These are phyloP conservation scores for Multifurca ochricompacta DNA, from an alignment of 768 basidiomycete species.

Conservation along the genomic window DNA sequence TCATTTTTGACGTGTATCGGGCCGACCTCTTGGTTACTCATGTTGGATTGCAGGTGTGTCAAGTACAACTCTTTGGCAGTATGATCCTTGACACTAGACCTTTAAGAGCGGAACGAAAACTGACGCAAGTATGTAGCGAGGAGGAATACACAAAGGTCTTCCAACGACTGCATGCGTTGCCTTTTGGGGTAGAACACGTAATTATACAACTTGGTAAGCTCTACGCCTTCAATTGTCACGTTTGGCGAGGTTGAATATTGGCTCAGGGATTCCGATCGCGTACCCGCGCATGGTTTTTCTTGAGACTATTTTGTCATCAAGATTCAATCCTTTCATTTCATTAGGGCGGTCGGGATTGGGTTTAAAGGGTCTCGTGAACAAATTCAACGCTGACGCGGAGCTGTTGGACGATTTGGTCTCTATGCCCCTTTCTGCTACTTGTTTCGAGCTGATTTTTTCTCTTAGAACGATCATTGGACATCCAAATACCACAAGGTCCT, in stretches of 20 bases:
- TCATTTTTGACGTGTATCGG: slow-evolving; percentile 77
- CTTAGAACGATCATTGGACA: slow-evolving; percentile 89
- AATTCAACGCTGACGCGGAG: slow-evolving; percentile 90
- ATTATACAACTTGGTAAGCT: slow-evolving; percentile 66
- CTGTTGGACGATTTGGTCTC: slow-evolving; percentile 82
- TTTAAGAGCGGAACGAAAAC: slow-evolving; percentile 75
- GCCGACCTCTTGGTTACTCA: slow-evolving; percentile 62
- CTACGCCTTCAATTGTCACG: background rate
- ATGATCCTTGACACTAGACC: slow-evolving; percentile 14
- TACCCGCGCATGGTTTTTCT: slow-evolving; percentile 93
- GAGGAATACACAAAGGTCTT: slow-evolving; percentile 71
- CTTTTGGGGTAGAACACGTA: slow-evolving; percentile 68
- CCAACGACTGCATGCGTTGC: slow-evolving; percentile 49
- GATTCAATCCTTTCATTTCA: slow-evolving; percentile 75
- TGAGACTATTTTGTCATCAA: slow-evolving; percentile 69
- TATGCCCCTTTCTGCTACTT: slow-evolving; percentile 17
- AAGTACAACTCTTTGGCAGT: background rate
- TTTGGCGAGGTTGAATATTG: background rate
- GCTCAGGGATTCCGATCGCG: slow-evolving; percentile 66
- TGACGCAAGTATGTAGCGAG: slow-evolving; percentile 70
- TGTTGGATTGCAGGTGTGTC: slow-evolving; percentile 75
- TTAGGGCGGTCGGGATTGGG: slow-evolving; percentile 67
- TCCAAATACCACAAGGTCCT: slow-evolving; percentile 66
- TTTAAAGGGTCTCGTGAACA: slow-evolving; percentile 75
- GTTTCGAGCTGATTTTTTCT: background rate